Base-by-base conservation (phyloP, 179 eudicot genomes). In the Silene vulgaris region DNA sequence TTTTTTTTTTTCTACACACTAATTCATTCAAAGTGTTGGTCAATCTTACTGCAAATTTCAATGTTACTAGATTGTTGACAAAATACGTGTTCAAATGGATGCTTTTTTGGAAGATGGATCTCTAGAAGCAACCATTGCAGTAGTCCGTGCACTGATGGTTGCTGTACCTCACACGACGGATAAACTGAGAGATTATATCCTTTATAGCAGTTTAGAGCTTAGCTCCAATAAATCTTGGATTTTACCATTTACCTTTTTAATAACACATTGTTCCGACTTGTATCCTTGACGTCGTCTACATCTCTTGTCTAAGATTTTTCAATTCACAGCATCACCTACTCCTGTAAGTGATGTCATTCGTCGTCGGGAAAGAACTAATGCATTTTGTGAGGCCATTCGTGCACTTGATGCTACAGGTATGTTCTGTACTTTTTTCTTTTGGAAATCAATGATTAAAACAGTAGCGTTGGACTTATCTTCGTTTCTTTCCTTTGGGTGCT, bases 351-450 rank as follows among this genome's bases (percentile, higher is more conserved):
- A 95, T 78, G 81, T 95, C 64, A 80, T 69, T 73, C 97, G 90
- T 73, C 93, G 96, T 23, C 91, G 99, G 65, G 97, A 87, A 56
- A 87, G 96, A 87, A 88, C 97, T 64, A 86, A 92, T 86, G 91
- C 99, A 57, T 90, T 92, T 82, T 95, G 97, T 71, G 99, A 95
- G 87, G 88, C 97, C 60, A 88, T 92, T 63, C 99, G 99, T 73
- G 99, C 99, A 70, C 90, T 95, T 43, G 99, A 95, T 90, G 99
- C 99, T 81, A 92, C 97, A 88, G 99, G 99, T 95, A 61, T 75
- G 87, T 72, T 75, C 50, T 52, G n/a, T 50, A 50, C 56, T 50
- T 50, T 13, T 78, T 74, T 74, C 64, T 48, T 14, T 48, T 14
- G 57, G 19, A 71, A 20, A 1, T 50, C 8, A 5, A 6, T 9